These are phyloP conservation scores for Trypanosoma brucei DNA, from an alignment of 208 protist genomes.

Conservation along the genomic window DNA sequence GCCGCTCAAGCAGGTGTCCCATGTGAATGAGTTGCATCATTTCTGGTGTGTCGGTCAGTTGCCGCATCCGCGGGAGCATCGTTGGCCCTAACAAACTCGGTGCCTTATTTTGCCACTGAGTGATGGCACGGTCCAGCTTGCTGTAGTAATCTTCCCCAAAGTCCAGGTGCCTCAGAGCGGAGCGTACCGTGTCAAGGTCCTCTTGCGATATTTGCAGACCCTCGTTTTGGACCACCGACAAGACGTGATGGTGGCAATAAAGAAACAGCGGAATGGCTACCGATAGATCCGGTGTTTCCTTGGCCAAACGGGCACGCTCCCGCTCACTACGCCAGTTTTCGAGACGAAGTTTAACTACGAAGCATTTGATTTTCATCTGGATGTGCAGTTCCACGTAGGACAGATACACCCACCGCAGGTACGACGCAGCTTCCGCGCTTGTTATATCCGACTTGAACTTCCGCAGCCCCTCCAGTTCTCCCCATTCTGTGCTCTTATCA, in stretches of 20 bases:
- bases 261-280: slow-evolving; percentile 71
- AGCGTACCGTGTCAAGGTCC: slow-evolving; percentile 69
- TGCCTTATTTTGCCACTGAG: slow-evolving; percentile 53
- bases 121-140: slow-evolving; percentile 63
- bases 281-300: slow-evolving; percentile 52
- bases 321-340: slow-evolving; percentile 76
- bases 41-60: slow-evolving; percentile 58
- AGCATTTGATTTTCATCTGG: slow-evolving; percentile 61
- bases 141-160: slow-evolving; percentile 71
- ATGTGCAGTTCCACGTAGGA: slow-evolving; percentile 77
- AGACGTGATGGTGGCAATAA: slow-evolving; percentile 72
- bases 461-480: slow-evolving; percentile 54
- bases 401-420: slow-evolving; percentile 72
- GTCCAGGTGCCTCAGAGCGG: slow-evolving; percentile 72
- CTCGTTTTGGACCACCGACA: slow-evolving; percentile 62
- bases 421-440: slow-evolving; percentile 44
- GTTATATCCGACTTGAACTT: slow-evolving; percentile 42
- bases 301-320: slow-evolving; percentile 54
- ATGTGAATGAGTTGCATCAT: slow-evolving; percentile 86
- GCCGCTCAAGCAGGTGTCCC: slow-evolving; percentile 87
- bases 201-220: slow-evolving; percentile 52
- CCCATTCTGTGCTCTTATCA: slow-evolving; percentile 28
- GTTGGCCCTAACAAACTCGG: slow-evolving; percentile 33
- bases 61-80: slow-evolving; percentile 39
- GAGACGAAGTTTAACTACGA: slow-evolving; percentile 65